These are phyloP conservation scores for Akanthomyces lecanii DNA, from an alignment of 2,329 filamentous ascomycete genomes.

Conservation along the genomic window DNA sequence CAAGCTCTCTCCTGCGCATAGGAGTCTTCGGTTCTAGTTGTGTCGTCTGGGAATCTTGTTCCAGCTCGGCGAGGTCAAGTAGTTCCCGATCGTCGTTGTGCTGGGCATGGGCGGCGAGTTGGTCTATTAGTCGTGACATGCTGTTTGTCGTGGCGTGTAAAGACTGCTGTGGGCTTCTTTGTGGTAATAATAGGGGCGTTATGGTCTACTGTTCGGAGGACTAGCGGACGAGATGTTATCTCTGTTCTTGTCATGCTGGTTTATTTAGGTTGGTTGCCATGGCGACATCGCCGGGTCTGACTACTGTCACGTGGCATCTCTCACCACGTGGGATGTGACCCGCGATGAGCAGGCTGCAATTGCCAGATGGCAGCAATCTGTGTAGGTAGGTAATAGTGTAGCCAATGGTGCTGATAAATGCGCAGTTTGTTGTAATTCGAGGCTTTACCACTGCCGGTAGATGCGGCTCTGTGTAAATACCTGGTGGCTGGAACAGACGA, in stretches of 20 bases:
- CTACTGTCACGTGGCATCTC: not conserved
- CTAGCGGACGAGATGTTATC: not conserved
- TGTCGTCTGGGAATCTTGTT: not conserved
- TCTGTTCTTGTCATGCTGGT: not conserved
- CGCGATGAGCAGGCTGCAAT: no score
- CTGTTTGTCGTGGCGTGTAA: not conserved
- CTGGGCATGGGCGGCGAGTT: not conserved
- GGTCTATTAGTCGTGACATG: conserved; percentile 12
- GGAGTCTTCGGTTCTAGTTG: conserved; percentile 2
- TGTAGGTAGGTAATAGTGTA: no score
- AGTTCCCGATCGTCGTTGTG: not conserved
- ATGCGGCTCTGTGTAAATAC: no score
- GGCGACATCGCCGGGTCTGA: not conserved
- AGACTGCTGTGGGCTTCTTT: not conserved
- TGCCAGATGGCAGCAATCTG: no score
- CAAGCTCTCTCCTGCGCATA: conserved; percentile 21
- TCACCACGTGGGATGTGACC: no score
- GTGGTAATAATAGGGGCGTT: not conserved
- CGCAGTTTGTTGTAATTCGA: no score
- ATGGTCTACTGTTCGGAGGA: not conserved
- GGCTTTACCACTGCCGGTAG: no score
- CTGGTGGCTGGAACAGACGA: no score
- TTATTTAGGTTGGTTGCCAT: conserved; percentile 9
- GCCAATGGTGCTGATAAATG: no score
- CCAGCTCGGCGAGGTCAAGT: not conserved